A percentile compares a stretch with the other conserved stretches of the same genome.
Evolutionary conservation across 208 protist genomes (phyloP).

Genomic region (Wallacemonas collosoma): DNA sequence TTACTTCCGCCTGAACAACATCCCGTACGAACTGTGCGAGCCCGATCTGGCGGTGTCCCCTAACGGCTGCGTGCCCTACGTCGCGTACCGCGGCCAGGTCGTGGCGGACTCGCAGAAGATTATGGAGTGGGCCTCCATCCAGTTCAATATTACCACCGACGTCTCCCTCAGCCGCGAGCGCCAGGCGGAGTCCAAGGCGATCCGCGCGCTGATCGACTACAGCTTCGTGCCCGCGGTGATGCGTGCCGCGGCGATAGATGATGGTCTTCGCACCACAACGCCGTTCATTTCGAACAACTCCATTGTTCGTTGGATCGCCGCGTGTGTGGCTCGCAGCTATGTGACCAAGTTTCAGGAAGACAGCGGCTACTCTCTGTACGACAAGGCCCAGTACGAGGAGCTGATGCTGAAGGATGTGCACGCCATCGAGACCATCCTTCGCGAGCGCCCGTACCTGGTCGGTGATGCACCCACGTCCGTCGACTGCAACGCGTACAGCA

Average conservation of each 20-base stretch:
- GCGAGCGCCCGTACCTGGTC: slow-evolving; percentile 13
- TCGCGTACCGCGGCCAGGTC: slow-evolving; percentile 11
- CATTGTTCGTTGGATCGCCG: neutral
- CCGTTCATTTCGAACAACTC: neutral
- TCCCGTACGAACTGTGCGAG: slow-evolving; percentile 24
- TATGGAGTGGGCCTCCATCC: slow-evolving; percentile 20
- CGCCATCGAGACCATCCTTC: slow-evolving; percentile 21
- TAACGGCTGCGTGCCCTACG: slow-evolving; percentile 27
- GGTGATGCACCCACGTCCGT: slow-evolving; percentile 2
- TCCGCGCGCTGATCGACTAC: slow-evolving; percentile 24
- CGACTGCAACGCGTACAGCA: slow-evolving; percentile 20
- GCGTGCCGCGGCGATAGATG: slow-evolving; percentile 4
- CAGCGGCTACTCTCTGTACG: slow-evolving; percentile 11
- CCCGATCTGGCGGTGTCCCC: slow-evolving; percentile 19
- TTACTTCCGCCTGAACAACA: slow-evolving; percentile 25
- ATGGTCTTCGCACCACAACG: neutral
- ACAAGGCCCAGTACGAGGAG: slow-evolving; percentile 25
- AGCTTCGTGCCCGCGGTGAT: slow-evolving; percentile 18
- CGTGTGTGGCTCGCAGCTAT: neutral
- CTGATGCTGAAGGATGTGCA: slow-evolving; percentile 24
- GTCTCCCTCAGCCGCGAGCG: neutral
- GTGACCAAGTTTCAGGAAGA: neutral
- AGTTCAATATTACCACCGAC: slow-evolving; percentile 18
- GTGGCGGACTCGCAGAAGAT: slow-evolving; percentile 26
- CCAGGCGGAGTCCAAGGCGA: slow-evolving; percentile 12